phyloP scores from a whole-genome alignment of 1,284 basidiomycete species.

The Marasmius sp. region DNA sequence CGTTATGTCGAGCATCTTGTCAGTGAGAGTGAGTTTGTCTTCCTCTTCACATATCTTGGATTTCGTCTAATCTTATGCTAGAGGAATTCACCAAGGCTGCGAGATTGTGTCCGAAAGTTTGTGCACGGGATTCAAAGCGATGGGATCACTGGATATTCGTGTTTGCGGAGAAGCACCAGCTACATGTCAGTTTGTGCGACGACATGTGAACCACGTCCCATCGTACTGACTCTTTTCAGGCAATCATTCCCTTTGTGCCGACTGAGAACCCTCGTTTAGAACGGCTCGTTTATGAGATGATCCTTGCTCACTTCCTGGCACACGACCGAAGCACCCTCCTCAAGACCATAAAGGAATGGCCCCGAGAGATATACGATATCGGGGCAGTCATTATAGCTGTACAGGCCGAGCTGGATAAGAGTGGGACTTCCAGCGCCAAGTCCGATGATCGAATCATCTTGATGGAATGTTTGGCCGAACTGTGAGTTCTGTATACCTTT shows the following conservation, averaged over 20 bases:
- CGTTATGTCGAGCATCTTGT: constrained; percentile 84
- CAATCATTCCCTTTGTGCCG: constrained; percentile 89
- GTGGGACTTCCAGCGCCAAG: constrained; percentile 47
- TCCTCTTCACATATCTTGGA: not conserved
- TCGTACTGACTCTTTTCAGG: constrained; percentile 37
- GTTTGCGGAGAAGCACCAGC: constrained; percentile 82
- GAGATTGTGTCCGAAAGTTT: constrained; percentile 82
- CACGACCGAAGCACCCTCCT: constrained; percentile 80
- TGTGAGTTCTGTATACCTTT: constrained; percentile 48
- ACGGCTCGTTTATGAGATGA: constrained; percentile 92
- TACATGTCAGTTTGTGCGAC: constrained; percentile 55
- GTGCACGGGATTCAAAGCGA: constrained; percentile 72
- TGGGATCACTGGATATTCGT: constrained; percentile 98
- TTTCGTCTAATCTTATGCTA: constrained; percentile 25
- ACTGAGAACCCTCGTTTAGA: constrained; percentile 80
- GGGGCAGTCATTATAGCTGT: constrained; percentile 86
- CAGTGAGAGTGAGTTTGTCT: constrained; percentile 56
- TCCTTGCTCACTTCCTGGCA: constrained; percentile 84
- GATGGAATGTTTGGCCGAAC: constrained; percentile 91
- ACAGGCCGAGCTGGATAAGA: constrained; percentile 76
- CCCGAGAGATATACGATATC: constrained; percentile 87
- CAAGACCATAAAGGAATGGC: constrained; percentile 86
- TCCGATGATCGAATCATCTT: constrained; percentile 53
- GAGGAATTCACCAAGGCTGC: constrained; percentile 86
- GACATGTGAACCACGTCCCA: not conserved